Base-by-base conservation (phyloP, 169 alveolate genomes). In the Toxoplasma gondii region DNA sequence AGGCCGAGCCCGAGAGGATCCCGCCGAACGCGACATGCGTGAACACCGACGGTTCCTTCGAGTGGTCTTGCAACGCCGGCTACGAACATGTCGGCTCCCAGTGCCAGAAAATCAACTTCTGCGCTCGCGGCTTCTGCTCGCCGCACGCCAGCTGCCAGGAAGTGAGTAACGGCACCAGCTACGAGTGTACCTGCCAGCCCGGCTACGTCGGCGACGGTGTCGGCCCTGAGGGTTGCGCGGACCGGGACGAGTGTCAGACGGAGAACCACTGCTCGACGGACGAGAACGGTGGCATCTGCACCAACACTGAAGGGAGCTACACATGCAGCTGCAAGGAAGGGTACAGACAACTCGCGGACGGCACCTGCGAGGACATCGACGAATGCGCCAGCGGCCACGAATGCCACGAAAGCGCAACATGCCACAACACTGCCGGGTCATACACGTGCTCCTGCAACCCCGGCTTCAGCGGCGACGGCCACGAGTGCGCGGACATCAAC, bases 31-130 rank as follows among this genome's bases (percentile, higher is more conserved):
- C 90, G 70, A 2, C 0, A 24, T 96, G 97, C 74, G 94, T 87
- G 44, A 96, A 96, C 94, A 93, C 96, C 49, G 95, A 92, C 16
- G 97, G 97, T 45, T 84, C 95, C 82, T 96, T 70, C 92, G 69
- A 88, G 49, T 93, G 96, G 38, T 96, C 83, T n/a, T 94, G 97
- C 45, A 88, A 90, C 31, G 92, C 93, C 31, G 97, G 97, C 36
- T 96, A 94, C 86, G 91, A 67, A 10, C 69, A 87, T 45, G 22
- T 16, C 43, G 93, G 94, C 34, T 96, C 81, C 41, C 88, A 69
- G 74, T 82, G 93, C 86, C 45, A 49, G 49, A 96, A 96, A 88
- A 96, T 94, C 34, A 96, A 96, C 92, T 95, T 91, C 88, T 96
- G 97, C 44, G 92, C 92, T 27, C 92, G 44, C 39, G 92, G 95